Percentiles rank a stretch among this genome's conserved stretches.
Conservation (phyloP, 805 yeast species). For the Peterozyma toletana region DNA sequence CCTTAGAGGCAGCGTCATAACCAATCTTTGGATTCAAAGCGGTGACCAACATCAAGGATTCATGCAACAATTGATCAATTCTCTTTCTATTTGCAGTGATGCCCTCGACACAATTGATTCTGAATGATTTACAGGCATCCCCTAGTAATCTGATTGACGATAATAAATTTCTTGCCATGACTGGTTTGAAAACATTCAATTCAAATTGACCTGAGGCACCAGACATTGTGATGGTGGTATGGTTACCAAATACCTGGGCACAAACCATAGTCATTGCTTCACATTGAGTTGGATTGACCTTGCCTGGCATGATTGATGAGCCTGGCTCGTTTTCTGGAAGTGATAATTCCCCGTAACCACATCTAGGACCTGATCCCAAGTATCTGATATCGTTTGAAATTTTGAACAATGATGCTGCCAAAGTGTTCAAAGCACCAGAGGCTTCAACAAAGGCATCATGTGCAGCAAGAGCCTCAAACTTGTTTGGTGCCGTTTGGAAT, state of each 20-base stretch:
- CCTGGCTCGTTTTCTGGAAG: constrained; percentile 99
- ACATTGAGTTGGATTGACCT: constrained; percentile 97
- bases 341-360: constrained; percentile 95
- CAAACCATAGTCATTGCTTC: constrained; percentile 98
- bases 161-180: constrained; percentile 83
- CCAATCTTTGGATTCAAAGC: constrained; percentile 98
- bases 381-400: constrained; percentile 97
- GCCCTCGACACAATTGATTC: constrained; percentile 92
- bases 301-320: constrained; percentile 98
- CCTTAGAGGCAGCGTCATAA: constrained; percentile 93
- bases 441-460: constrained; percentile 98
- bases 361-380: constrained; percentile 98
- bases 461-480: constrained; percentile 97
- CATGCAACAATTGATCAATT: constrained; percentile 81
- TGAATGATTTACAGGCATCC: constrained; percentile 84
- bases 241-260: constrained; percentile 95
- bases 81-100: constrained; percentile 81
- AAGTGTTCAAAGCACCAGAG: constrained; percentile 92
- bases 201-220: constrained; percentile 99
- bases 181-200: constrained; percentile 96
- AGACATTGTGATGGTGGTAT: constrained; percentile 88
- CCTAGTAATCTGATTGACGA: constrained; percentile 81
- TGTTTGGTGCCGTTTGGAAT: constrained; percentile 93
- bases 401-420: constrained; percentile 88
- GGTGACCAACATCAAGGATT: constrained; percentile 95